phyloP scores from a whole-genome alignment of 257 asterid species.

The Petunia secreta region DNA sequence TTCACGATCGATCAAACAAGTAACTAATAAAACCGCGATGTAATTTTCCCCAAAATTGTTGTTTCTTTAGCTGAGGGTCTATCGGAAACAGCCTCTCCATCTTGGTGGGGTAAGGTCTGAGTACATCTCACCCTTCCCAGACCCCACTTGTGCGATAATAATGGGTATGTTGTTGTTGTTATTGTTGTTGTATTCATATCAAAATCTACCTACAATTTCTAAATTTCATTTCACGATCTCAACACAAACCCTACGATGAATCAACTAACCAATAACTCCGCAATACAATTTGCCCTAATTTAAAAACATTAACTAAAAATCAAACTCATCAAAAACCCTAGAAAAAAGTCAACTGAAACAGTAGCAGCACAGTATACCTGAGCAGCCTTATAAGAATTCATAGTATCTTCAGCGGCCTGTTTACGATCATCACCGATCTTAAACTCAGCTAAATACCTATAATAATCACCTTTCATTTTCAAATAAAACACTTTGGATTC shows the following conservation, averaged over 20 bases:
- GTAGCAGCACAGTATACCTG: slow-evolving; percentile 36
- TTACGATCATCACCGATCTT: slow-evolving; percentile 49
- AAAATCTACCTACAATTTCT: background rate
- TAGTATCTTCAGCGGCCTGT: slow-evolving; percentile 56
- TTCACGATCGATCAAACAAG: background rate
- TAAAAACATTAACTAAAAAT: background rate
- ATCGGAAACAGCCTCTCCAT: too few species aligned
- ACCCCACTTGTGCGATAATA: too few species aligned
- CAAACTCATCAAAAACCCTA: background rate
- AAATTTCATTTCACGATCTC: background rate
- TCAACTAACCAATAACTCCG: background rate
- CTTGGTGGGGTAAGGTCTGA: too few species aligned
- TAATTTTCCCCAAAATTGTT: background rate
- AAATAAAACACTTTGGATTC: slow-evolving; percentile 55
- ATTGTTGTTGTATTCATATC: too few species aligned
- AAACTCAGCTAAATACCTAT: slow-evolving; percentile 50
- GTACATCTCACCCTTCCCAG: too few species aligned
- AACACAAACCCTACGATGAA: background rate
- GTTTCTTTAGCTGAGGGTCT: too few species aligned
- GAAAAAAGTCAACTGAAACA: background rate
- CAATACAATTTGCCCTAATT: background rate
- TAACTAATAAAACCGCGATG: background rate
- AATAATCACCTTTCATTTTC: slow-evolving; percentile 58
- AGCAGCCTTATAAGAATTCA: slow-evolving; percentile 52
- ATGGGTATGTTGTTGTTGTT: too few species aligned